Evolutionary conservation across 768 basidiomycete species (phyloP), one percentile per base, ranked within the genome.

Genomic region (Thelephora ganbajun): DNA sequence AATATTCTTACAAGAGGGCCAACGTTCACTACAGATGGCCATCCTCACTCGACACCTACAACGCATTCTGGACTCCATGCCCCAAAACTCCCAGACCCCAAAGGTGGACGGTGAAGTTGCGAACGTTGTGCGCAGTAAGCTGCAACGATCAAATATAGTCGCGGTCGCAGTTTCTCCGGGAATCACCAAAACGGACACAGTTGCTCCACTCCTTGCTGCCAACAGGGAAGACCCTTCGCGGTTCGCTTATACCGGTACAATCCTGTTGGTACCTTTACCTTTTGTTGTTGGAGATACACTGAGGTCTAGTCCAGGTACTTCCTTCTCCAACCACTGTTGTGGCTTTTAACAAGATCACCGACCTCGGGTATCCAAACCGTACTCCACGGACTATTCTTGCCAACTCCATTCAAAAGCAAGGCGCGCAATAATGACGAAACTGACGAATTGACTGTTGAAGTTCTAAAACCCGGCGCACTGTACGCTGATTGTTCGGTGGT

Each of bases 351-450:
- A 5, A 92, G 92, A 55, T 76, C 80, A 0, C 72, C 86, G 1
- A 58, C 52, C 2, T 65, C 76, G 6, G 66, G 81, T 0, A 66
- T 84, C n/a, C 86, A 94, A 58, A 73, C 79, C 2, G 67, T 91
- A n/a, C 62, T 92, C 2, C 90, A 90, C 51, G 80, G 73, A 0
- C 72, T 94, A 12, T 91, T 86, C 60, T 71, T 89, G 13, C 86
- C 86, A 0, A 85, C 82, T 2, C 83, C 84, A 2, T 79, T 84
- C 66, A 86, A 84, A 61, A 64, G 59, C 42, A 42, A 22, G 19
- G 26, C 26, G 26, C 26, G 26, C 26, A 11, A 37, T 11, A 49
- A 30, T 35, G 36, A 33, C 43, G 30, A 18, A 47, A 45, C 44
- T 48, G 48, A 33, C 35, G 14, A 36, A 11, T 54, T 54, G 18